Conservation (phyloP, 495 filamentous ascomycete species). For the Cladorrhinum samala region DNA sequence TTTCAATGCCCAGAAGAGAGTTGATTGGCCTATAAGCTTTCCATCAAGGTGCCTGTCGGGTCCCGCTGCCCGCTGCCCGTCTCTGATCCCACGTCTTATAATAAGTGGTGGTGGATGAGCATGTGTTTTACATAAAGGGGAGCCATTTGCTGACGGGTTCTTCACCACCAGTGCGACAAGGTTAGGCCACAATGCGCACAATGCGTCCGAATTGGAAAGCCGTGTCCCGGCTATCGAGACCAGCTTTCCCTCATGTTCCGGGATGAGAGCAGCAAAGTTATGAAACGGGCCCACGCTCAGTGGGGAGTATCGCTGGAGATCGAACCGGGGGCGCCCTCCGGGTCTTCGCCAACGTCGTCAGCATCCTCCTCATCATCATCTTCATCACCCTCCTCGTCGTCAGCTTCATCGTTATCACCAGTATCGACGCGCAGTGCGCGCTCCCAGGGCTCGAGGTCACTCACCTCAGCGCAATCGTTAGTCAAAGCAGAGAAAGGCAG, state of each 20-base stretch:
- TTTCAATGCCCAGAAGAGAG: background rate
- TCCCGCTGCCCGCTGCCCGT: conserved; percentile 21
- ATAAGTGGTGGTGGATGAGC: too few species aligned
- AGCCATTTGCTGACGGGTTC: background rate
- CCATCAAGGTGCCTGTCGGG: conserved; percentile 1
- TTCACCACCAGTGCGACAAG: conserved; percentile 53
- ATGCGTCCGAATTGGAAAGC: conserved; percentile 50
- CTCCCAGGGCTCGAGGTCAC: conserved; percentile 5
- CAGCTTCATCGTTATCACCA: background rate
- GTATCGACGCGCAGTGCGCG: background rate
- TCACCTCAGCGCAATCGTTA: conserved; percentile 1
- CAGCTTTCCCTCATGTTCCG: conserved; percentile 64
- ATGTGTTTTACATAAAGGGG: background rate
- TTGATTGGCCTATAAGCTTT: background rate
- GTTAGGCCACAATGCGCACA: conserved; percentile 59
- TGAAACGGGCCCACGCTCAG: conserved; percentile 54
- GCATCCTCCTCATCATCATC: conserved; percentile 7
- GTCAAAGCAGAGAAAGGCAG: background rate
- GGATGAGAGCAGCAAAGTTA: conserved; percentile 63
- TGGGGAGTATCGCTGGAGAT: conserved; percentile 31
- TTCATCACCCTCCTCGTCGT: background rate
- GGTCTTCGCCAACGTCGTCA: conserved; percentile 24
- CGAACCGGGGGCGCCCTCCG: conserved; percentile 18
- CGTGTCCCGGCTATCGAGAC: conserved; percentile 65
- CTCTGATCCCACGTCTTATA: too few species aligned